Evolutionary conservation across 179 eudicot genomes (phyloP).

Genomic region (Beta lomatogona): DNA sequence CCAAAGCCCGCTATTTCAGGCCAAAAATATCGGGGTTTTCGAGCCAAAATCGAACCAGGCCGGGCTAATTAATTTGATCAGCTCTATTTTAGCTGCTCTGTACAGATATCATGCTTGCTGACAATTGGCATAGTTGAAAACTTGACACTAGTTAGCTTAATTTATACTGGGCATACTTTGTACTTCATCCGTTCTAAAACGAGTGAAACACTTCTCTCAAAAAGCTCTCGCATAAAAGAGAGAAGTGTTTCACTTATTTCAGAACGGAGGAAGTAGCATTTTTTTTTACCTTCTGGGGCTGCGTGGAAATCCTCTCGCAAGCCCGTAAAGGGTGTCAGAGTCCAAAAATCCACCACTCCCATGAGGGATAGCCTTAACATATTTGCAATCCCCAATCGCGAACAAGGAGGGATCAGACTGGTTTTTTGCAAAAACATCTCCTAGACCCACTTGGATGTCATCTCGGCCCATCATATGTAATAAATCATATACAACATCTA

Average conservation of each 20-base stretch:
- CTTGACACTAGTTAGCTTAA: not conserved
- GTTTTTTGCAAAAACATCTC: conserved; percentile 62
- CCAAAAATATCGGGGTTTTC: no score
- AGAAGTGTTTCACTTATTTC: no score
- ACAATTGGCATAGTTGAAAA: not conserved
- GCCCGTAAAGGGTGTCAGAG: conserved; percentile 84
- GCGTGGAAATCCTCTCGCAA: conserved; percentile 71
- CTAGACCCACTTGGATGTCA: conserved; percentile 85
- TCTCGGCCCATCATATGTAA: conserved; percentile 98
- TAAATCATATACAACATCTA: conserved; percentile 74
- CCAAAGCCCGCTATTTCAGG: no score
- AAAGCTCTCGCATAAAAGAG: no score
- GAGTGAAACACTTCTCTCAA: no score
- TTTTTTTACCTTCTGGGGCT: conserved; percentile 69
- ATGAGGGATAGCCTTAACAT: conserved; percentile 68
- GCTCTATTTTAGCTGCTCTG: no score
- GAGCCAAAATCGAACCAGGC: no score
- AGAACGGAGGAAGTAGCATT: no score
- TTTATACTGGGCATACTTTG: not conserved
- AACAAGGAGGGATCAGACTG: conserved; percentile 53
- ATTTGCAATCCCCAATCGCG: conserved; percentile 74
- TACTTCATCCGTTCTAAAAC: no score
- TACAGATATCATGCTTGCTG: not conserved
- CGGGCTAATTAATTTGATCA: no score
- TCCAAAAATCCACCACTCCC: conserved; percentile 88